phyloP scores from a whole-genome alignment of 2,329 filamentous ascomycete genomes.

The Hymenoscyphus albidus region DNA sequence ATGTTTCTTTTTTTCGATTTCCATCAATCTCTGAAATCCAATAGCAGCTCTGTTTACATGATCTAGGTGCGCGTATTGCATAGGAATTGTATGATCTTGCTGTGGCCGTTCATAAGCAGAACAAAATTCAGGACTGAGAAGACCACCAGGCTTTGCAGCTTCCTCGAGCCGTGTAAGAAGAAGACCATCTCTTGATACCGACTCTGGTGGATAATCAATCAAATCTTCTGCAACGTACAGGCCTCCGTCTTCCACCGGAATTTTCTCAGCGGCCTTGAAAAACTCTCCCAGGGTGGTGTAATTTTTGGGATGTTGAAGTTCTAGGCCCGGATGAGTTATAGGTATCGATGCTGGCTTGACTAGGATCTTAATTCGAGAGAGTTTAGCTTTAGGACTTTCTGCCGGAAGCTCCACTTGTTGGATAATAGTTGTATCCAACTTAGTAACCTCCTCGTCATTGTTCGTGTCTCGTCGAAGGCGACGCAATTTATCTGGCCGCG shows the following conservation, averaged over 20 bases:
- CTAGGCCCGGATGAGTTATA: constrained; percentile 56
- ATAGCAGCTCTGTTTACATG: constrained; percentile 76
- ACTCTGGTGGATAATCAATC: constrained; percentile 54
- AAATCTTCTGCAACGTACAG: constrained; percentile 52
- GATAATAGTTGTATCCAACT: constrained; percentile 7
- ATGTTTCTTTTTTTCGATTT: constrained; percentile 75
- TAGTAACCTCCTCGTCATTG: constrained; percentile 19
- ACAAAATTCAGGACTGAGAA: constrained; percentile 67
- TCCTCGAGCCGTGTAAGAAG: constrained; percentile 66
- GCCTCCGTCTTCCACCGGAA: constrained; percentile 57
- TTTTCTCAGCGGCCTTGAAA: constrained; percentile 46
- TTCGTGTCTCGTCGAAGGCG: constrained; percentile 28
- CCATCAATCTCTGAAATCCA: constrained; percentile 76
- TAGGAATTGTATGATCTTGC: constrained; percentile 61
- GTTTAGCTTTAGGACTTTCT: constrained; percentile 27
- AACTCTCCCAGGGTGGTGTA: constrained; percentile 56
- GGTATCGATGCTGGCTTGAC: constrained; percentile 49
- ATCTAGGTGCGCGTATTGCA: constrained; percentile 83
- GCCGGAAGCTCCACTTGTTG: constrained; percentile 23
- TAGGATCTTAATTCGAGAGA: constrained; percentile 48
- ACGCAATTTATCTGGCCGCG: constrained; percentile 22
- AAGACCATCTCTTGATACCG: constrained; percentile 63
- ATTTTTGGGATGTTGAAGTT: constrained; percentile 48
- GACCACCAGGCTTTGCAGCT: constrained; percentile 70
- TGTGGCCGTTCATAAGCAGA: constrained; percentile 70